Base-by-base conservation (phyloP, 2,329 filamentous ascomycete genomes). In the Spiromastix sp. region DNA sequence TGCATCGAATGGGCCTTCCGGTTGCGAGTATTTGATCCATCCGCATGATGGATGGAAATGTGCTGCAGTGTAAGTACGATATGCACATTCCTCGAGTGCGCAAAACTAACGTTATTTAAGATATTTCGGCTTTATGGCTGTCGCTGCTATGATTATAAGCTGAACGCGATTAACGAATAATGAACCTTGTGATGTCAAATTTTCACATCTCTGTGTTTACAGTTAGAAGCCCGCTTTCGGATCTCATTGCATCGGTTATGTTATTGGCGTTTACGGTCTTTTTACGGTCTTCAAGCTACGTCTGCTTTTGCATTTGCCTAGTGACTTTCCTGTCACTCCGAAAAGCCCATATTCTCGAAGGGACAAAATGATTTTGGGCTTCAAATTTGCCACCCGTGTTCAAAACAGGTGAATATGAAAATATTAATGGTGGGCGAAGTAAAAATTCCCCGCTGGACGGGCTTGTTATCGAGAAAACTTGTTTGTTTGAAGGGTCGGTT, bases 31-130 rank as follows among this genome's bases (percentile, higher is more conserved):
- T 8, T 39, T 60, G 9, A 51, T 60, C 21, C 55, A 57, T 24
- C 57, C 58, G 1, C 48, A 49, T 27, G 57, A 61, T 49, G 59
- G 57, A 6, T 61, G 59, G 59, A 52, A 53, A 36, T 59, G 52
- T 45, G 58, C 57, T 26, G 48, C 47, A 16, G 31, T 59, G 59
- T 61, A 59, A 32, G 58, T 47, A 29, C n/a, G 13, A 12, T 4
- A 12, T 13, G 7, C 27, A 7, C 27, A 7, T 13, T 36, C 12
- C 22, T 9, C 30, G n/a, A 15, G 19, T 17, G 33, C 16, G 19
- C 12, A 17, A 32, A 20, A 29, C 34, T 18, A 19, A 11, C 8
- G 15, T 24, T 15, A 24, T 15, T 24, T 4, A 15, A 61, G 59
- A 38, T 61, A 61, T 38, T 60, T 61, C 28, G 54, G 53, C 4